Evolutionary conservation across 2,329 filamentous ascomycete genomes (phyloP).

Genomic region (Penicillium sp.): DNA sequence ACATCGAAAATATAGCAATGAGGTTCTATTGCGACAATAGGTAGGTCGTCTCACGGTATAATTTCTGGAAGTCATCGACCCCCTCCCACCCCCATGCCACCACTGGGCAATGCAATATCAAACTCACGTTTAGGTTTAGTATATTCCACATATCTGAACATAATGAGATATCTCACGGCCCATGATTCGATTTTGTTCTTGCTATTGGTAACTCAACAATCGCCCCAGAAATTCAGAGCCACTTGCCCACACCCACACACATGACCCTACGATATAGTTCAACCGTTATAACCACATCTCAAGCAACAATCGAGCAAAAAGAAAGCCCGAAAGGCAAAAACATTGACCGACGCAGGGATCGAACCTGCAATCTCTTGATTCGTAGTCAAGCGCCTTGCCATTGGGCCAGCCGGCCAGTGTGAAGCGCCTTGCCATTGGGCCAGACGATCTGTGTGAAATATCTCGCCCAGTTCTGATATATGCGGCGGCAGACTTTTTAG

Average conservation of each 20-base stretch:
- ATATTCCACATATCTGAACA: not conserved
- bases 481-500: not conserved
- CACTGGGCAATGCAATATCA: no score
- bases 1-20: no score
- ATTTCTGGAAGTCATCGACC: not conserved
- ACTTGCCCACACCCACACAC: not conserved
- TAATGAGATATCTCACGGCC: not conserved
- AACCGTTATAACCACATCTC: not conserved
- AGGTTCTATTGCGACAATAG: not conserved
- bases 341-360: slow-evolving; percentile 35
- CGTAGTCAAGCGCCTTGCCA: slow-evolving; percentile 54
- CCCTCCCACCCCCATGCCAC: not conserved
- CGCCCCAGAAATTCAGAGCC: not conserved
- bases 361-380: slow-evolving; percentile 54
- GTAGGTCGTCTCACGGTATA: not conserved
- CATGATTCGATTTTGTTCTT: not conserved
- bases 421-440: slow-evolving; percentile 53
- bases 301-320: not conserved
- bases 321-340: not conserved
- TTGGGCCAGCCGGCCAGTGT: slow-evolving; percentile 41
- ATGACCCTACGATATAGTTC: no score
- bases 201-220: no score
- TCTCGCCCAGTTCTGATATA: not conserved
- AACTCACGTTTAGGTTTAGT: not conserved
- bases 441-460: not conserved